Evolutionary conservation across 176 grass and related monocot species (phyloP).

Genomic region (Bolboschoenus planiculmis): DNA sequence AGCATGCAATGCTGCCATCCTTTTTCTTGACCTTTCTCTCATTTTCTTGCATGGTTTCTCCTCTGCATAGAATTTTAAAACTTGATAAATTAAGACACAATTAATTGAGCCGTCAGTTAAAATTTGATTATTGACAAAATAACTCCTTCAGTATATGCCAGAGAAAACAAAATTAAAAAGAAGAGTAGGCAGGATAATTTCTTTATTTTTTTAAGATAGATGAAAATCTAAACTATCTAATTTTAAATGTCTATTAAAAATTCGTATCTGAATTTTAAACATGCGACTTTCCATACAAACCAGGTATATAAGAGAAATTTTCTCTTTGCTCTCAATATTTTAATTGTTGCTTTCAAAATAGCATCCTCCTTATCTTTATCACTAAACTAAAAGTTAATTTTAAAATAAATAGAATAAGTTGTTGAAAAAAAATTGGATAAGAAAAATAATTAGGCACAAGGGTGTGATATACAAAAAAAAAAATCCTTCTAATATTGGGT

Average conservation of each 20-base stretch:
- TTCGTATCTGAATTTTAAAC: too few species aligned
- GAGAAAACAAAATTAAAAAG: not conserved
- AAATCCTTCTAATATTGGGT: not conserved
- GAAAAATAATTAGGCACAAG: not conserved
- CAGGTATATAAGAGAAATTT: too few species aligned
- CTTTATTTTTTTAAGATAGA: too few species aligned
- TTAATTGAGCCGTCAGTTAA: not conserved
- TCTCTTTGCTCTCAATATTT: too few species aligned
- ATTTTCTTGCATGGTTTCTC: not conserved
- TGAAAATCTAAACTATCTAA: too few species aligned
- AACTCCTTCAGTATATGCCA: not conserved
- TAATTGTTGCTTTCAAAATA: too few species aligned
- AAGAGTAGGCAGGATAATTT: not conserved
- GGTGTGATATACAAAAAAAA: not conserved
- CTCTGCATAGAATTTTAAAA: not conserved
- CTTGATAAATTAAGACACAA: not conserved
- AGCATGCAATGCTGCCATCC: conserved; percentile 6
- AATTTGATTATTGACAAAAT: not conserved
- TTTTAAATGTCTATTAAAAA: not conserved
- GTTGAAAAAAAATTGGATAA: not conserved
- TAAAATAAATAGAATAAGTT: too few species aligned
- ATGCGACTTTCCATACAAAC: too few species aligned
- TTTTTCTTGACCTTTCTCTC: not conserved
- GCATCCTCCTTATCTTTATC: too few species aligned
- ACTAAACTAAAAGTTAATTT: too few species aligned